Conservation (phyloP, 371 early-diverging fungal species). For the Lichtheimia corymbifera region DNA sequence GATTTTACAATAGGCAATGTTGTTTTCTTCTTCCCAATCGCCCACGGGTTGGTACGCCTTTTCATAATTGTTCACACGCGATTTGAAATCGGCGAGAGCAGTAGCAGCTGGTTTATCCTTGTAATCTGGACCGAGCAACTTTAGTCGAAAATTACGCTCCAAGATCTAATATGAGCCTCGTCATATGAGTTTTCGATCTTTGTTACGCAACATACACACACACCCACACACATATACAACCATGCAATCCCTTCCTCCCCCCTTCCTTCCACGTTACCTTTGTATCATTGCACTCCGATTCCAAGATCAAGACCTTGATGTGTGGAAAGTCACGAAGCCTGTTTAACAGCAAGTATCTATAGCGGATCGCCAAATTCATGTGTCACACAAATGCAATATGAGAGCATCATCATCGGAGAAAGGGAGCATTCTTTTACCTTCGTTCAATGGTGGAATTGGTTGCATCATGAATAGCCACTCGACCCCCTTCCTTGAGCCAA, state of each 20-base stretch:
- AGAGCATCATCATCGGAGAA: too few species aligned
- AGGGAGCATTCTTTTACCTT: slow-evolving; percentile 38
- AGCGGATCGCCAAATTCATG: slow-evolving; percentile 1
- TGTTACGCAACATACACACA: too few species aligned
- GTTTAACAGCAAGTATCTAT: slow-evolving; percentile 61
- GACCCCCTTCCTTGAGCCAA: slow-evolving; percentile 74
- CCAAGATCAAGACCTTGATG: slow-evolving; percentile 58
- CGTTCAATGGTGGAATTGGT: slow-evolving; percentile 83
- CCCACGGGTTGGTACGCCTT: slow-evolving; percentile 77
- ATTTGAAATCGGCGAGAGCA: slow-evolving; percentile 76
- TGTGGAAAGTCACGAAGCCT: slow-evolving; percentile 60
- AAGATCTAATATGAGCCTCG: slow-evolving; percentile 40
- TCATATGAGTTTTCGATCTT: too few species aligned
- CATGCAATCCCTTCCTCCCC: too few species aligned
- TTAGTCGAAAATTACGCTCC: slow-evolving; percentile 78
- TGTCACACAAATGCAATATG: background rate
- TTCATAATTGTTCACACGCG: slow-evolving; percentile 81
- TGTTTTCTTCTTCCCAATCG: slow-evolving; percentile 73
- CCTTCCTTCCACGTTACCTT: background rate
- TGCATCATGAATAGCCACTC: slow-evolving; percentile 89
- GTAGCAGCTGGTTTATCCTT: slow-evolving; percentile 62
- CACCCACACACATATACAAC: too few species aligned
- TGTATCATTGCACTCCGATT: slow-evolving; percentile 81
- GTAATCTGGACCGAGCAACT: slow-evolving; percentile 85
- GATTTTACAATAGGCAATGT: slow-evolving; percentile 79